phyloP scores from a whole-genome alignment of 257 asterid genomes.

The Solanum sitiens region DNA sequence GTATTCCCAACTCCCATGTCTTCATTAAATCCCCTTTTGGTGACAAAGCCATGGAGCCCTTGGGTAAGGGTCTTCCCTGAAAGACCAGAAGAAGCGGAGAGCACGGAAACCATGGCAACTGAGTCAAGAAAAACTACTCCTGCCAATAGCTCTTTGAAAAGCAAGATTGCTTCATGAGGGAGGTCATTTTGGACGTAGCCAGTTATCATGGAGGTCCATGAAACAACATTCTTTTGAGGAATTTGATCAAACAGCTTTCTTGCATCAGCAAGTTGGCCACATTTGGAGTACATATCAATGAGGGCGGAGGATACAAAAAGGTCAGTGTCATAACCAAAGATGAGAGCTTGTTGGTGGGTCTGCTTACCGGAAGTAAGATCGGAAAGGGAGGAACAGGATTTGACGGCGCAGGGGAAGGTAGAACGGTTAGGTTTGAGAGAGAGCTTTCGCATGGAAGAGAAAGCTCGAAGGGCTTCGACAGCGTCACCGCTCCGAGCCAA shows the following conservation, averaged over 20 bases:
- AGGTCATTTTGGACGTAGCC: constrained; percentile 58
- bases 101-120: constrained; percentile 59
- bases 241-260: constrained; percentile 60
- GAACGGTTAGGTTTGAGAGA: constrained; percentile 70
- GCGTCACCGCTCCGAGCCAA: constrained; percentile 84
- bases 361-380: constrained; percentile 76
- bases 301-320: constrained; percentile 73
- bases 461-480: constrained; percentile 68
- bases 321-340: constrained; percentile 56
- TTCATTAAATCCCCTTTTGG: constrained; percentile 52
- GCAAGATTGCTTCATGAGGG: constrained; percentile 52
- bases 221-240: constrained; percentile 68
- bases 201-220: constrained; percentile 90
- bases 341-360: constrained; percentile 73
- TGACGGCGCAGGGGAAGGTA: constrained; percentile 76
- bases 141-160: constrained; percentile 52
- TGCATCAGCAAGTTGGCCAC: constrained; percentile 56
- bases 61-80: constrained; percentile 41
- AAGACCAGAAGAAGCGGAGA: constrained; percentile 74
- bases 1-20: constrained; percentile 55
- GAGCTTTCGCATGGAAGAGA: constrained; percentile 77
- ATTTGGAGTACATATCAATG: constrained; percentile 77
- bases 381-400: constrained; percentile 69
- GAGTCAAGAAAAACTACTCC: constrained; percentile 47
- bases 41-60: constrained; percentile 63